phyloP scores from a whole-genome alignment of 345 rosid genomes.

The Eucalyptus marginata region DNA sequence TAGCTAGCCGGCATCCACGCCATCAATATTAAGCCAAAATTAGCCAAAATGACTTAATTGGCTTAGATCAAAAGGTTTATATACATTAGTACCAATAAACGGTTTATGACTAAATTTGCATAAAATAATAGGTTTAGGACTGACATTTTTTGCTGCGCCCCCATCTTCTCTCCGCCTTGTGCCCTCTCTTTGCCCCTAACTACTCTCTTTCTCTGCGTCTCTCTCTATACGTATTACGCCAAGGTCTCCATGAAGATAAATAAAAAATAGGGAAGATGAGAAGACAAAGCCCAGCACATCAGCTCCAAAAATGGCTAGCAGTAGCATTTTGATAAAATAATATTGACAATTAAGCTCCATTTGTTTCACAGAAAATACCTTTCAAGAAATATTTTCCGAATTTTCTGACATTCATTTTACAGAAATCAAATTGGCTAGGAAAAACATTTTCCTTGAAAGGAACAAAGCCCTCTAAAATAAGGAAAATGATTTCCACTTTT shows the following conservation, averaged over 20 bases:
- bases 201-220: accelerated
- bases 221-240: too few relatives aligned
- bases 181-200: neutral
- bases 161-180: too few relatives aligned
- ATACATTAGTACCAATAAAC: accelerated
- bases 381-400: accelerated
- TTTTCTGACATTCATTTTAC: accelerated
- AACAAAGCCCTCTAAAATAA: accelerated
- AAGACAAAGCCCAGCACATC: too few relatives aligned
- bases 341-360: too few relatives aligned
- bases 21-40: accelerated
- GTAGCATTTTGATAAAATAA: too few relatives aligned
- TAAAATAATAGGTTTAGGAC: accelerated
- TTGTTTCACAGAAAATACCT: accelerated
- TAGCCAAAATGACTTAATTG: accelerated
- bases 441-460: too few relatives aligned
- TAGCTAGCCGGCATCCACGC: accelerated
- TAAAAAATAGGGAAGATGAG: too few relatives aligned
- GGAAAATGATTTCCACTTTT: too few relatives aligned
- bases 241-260: too few relatives aligned
- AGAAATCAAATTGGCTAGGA: accelerated
- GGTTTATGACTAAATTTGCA: accelerated
- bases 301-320: accelerated
- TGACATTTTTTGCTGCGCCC: accelerated
- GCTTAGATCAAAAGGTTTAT: accelerated